Base-by-base conservation (phyloP, 805 yeast species). In the Yamadazyma insecticola region DNA sequence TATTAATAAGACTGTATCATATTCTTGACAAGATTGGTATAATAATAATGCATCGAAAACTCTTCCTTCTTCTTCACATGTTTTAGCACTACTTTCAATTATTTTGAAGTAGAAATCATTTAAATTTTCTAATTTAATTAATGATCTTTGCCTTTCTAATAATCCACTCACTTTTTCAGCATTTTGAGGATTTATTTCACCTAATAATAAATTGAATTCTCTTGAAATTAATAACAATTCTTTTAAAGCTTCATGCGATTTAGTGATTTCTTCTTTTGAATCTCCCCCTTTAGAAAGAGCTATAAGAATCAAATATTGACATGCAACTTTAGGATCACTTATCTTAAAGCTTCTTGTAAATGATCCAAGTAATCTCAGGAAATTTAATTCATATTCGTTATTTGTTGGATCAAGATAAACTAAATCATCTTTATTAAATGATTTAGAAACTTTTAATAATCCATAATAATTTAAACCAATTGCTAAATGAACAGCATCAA, bases 61-160 rank as follows among this genome's bases (percentile, higher is more conserved):
- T 49, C 95, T 72, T 6, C 97, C 97, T 48, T 89, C 97, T 44
- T 86, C 92, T 47, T 85, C 92, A 11, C 96, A 95, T 44, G 76
- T 77, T 26, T 70, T 70, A 3, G 97, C 97, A 17, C 95, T 88
- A 37, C 76, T 78, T 51, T 83, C 94, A 3, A 92, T 80, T 24
- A 90, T 87, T 36, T 74, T 73, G 39, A 68, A 70, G 42, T 84
- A 63, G 49, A 75, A 90, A 36, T 73, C 75, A 13, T 70, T 67
- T 38, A 79, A 73, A 43, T 76, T 70, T 5, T 61, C 58, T 39
- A 89, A 63, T 17, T 70, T 66, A 30, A 90, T 64, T 33, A 90
- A 62, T 8, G 68, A 57, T 57, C 84, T 75, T 48, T 94, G 80
- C 41, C 72, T 74, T 60, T 87, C 96, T 44, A 92, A 75, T 26